Evolutionary conservation across 106 monocot genomes (phyloP).

Genomic region (Platanthera guangdongensis): DNA sequence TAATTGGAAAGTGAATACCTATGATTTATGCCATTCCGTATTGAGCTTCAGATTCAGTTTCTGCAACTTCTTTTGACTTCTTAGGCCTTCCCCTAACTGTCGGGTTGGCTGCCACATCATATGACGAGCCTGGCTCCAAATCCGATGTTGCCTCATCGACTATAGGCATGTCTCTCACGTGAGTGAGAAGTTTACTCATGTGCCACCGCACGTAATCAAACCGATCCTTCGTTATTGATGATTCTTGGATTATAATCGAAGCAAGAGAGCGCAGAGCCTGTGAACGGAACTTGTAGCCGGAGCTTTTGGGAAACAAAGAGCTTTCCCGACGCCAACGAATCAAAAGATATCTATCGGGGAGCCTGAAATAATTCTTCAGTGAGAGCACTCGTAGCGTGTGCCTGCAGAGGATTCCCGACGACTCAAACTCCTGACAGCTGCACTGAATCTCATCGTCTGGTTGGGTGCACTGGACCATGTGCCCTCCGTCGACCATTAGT

Average conservation of each 20-base stretch:
- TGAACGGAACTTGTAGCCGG: slow-evolving; percentile 51
- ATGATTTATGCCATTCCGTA: background rate
- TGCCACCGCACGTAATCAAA: slow-evolving; percentile 61
- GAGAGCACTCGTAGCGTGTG: slow-evolving; percentile 56
- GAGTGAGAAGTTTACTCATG: slow-evolving; percentile 63
- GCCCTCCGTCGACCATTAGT: slow-evolving; percentile 34
- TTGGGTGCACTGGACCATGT: slow-evolving; percentile 31
- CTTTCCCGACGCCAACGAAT: slow-evolving; percentile 63
- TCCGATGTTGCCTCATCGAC: slow-evolving; percentile 32
- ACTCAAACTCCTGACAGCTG: slow-evolving; percentile 66
- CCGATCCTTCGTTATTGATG: slow-evolving; percentile 57
- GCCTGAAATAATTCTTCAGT: slow-evolving; percentile 57
- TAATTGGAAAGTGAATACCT: too few relatives aligned
- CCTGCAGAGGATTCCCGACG: slow-evolving; percentile 60
- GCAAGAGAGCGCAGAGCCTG: slow-evolving; percentile 52
- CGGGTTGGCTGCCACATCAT: slow-evolving; percentile 13
- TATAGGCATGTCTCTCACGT: slow-evolving; percentile 63
- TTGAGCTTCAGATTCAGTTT: background rate
- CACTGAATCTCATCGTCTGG: slow-evolving; percentile 48
- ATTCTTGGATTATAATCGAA: slow-evolving; percentile 66
- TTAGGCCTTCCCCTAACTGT: slow-evolving; percentile 19
- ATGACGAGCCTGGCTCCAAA: slow-evolving; percentile 13
- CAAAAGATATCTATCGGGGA: slow-evolving; percentile 61
- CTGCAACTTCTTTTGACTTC: slow-evolving; percentile 15
- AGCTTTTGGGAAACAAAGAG: slow-evolving; percentile 56